Base-by-base conservation (phyloP, 257 asterid species). In the Verbascum thapsus region DNA sequence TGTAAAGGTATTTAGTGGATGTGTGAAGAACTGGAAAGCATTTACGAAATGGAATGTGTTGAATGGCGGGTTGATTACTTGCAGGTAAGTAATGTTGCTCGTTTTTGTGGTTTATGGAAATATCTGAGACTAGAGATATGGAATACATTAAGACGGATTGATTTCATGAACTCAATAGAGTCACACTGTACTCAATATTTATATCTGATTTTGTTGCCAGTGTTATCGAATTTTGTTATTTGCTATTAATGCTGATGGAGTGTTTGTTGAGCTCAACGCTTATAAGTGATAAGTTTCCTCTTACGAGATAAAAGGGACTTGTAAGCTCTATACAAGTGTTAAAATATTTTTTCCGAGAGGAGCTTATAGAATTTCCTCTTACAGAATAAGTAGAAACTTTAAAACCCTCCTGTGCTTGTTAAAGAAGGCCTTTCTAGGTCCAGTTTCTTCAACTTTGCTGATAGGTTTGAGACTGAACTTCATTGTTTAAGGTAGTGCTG, bases 61-160 rank as follows among this genome's bases (percentile, higher is more conserved):
- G 6, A 76, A 81, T 78, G 98, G 94, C 51, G 96, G 99, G 63
- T 94, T 56, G 83, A 83, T 45, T 90, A 90, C 78, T 76, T 94
- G 85, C 89, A 80, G 94, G 96, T 85, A 66, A 49, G 52, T n/a
- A n/a, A n/a, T n/a, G n/a, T 63, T 35, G 67, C 52, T 20, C 7
- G 48, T n/a, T 11, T 10, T 15, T 5, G 20, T 53, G 51, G 64
- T 73, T 58, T 53, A 6, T 26, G 9, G n/a, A 49, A 17, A 67
- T 58, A 38, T 49, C 39, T 34, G 63, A 16, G 43, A 34, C 34
- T 41, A 23, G 30, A 8, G 63, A 17, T 61, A 47, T 30, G 61
- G 58, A 59, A 22, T 64, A 2, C 42, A 3, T 30, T 3, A 30
- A 9, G 18, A 7, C 13, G 44, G 59, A 37, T 62, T 43, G 38